phyloP scores from a whole-genome alignment of 1,284 basidiomycete species.

The Schizophyllum amplum region DNA sequence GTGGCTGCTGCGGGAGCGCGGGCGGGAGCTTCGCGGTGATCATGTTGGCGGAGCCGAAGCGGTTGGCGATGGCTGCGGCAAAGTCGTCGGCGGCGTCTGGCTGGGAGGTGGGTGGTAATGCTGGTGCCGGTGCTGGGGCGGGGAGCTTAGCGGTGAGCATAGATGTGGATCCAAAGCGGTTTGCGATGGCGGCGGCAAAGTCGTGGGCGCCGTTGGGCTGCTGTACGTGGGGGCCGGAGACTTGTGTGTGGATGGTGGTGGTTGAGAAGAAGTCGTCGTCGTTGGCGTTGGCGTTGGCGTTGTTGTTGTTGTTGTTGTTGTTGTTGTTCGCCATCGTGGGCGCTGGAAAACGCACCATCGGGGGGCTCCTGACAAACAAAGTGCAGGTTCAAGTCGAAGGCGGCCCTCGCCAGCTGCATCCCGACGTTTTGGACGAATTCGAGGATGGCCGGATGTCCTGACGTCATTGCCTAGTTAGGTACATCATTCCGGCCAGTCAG shows the following conservation, averaged over 20 bases:
- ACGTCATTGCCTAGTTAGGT: no score
- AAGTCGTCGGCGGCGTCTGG: slow-evolving; percentile 8
- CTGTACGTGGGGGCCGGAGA: not conserved
- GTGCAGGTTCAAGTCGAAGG: no score
- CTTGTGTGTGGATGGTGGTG: not conserved
- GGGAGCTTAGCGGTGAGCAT: slow-evolving; percentile 26
- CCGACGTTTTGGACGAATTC: no score
- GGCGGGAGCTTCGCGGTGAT: not conserved
- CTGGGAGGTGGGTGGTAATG: slow-evolving; percentile 8
- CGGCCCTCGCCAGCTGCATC: no score
- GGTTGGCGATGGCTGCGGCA: not conserved
- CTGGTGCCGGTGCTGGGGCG: slow-evolving; percentile 6
- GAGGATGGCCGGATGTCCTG: no score
- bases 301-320: not conserved
- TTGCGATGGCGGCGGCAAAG: slow-evolving; percentile 21
- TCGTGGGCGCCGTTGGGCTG: not conserved
- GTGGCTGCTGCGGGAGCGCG: not conserved
- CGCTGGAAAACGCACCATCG: no score
- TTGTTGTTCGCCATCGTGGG: not conserved
- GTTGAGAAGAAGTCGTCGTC: not conserved
- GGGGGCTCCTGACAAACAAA: no score
- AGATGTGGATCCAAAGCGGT: slow-evolving; percentile 22
- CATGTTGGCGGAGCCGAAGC: not conserved
- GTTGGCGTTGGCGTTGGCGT: not conserved
- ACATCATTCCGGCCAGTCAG: no score